These are phyloP conservation scores for Linnemannia zychae DNA, from an alignment of 192 early-diverging fungal species.

Conservation along the genomic window DNA sequence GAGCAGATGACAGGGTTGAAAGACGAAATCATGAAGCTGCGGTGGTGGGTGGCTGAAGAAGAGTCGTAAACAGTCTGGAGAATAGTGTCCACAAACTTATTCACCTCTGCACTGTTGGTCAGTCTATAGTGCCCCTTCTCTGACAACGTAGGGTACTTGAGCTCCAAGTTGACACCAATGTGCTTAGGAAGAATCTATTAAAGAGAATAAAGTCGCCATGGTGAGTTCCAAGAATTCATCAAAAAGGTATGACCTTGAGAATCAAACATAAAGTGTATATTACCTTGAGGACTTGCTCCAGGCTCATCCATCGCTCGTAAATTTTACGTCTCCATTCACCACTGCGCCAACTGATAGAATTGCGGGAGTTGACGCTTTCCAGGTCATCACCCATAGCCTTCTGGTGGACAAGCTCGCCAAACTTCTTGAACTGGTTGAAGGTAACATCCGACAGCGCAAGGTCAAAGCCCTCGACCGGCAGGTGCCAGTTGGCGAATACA, in stretches of 20 bases:
- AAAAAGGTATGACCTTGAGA: not conserved
- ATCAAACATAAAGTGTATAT: not conserved
- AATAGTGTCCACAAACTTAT: constrained; percentile 90
- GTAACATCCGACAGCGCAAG: constrained; percentile 68
- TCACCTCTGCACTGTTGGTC: constrained; percentile 77
- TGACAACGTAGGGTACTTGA: constrained; percentile 87
- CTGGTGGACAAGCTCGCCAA: constrained; percentile 47
- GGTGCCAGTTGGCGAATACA: constrained; percentile 83
- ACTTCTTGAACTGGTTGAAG: constrained; percentile 63
- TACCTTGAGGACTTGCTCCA: constrained; percentile 86
- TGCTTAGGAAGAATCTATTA: constrained; percentile 73
- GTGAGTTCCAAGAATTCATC: not conserved
- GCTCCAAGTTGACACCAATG: constrained; percentile 88
- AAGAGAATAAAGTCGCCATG: not conserved
- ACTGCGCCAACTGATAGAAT: constrained; percentile 28
- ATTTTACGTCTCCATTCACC: constrained; percentile 50
- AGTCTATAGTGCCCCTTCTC: constrained; percentile 68
- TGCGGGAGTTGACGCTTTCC: constrained; percentile 16
- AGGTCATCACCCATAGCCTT: constrained; percentile 37
- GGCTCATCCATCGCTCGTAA: constrained; percentile 62
- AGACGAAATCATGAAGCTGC: constrained; percentile 83
- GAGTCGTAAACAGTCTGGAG: constrained; percentile 89
- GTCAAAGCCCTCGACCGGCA: constrained; percentile 69
- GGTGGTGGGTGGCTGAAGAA: constrained; percentile 59
- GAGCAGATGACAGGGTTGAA: constrained; percentile 94